phyloP scores from a whole-genome alignment of 2,329 filamentous ascomycete genomes.

The Domatiomyces globalis region DNA sequence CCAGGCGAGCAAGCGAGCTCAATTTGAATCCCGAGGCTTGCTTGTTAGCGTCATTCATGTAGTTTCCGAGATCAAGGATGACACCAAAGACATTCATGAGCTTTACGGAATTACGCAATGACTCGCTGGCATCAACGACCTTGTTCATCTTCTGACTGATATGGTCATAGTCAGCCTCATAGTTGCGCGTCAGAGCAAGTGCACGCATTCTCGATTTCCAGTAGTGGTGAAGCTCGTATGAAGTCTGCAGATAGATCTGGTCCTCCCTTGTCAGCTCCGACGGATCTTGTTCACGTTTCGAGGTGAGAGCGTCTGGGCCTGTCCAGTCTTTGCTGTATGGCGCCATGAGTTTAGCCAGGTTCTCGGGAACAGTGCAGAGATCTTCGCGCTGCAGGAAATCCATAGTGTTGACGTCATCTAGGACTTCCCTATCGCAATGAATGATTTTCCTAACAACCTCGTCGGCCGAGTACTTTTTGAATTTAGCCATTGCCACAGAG shows the following conservation, averaged over 20 bases:
- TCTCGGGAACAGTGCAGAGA: conserved; percentile 82
- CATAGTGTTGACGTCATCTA: conserved; percentile 87
- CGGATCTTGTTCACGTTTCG: conserved; percentile 72
- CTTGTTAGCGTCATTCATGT: conserved; percentile 99
- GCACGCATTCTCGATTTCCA: conserved; percentile 98
- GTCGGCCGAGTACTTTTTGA: conserved; percentile 69
- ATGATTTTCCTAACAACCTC: conserved; percentile 87
- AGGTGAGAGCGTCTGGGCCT: conserved; percentile 63
- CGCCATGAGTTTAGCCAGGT: conserved; percentile 77
- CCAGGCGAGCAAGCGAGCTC: conserved; percentile 77
- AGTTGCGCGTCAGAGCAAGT: conserved; percentile 67
- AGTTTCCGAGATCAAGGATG: conserved; percentile 96
- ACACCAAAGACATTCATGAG: conserved; percentile 92
- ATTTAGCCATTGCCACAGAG: conserved; percentile 88
- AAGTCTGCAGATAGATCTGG: conserved; percentile 85
- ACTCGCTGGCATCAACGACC: conserved; percentile 77
- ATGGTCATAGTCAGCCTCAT: conserved; percentile 81
- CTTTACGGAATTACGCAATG: conserved; percentile 76
- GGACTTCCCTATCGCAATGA: conserved; percentile 76
- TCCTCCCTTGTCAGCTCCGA: conserved; percentile 82
- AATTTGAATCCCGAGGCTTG: conserved; percentile 97
- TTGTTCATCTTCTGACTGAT: conserved; percentile 72
- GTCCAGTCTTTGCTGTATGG: conserved; percentile 97
- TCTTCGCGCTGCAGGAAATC: conserved; percentile 91
- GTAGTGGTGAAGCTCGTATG: conserved; percentile 90